Conservation (phyloP, 73 alveolate species). For the Tetrahymena elliotti region DNA sequence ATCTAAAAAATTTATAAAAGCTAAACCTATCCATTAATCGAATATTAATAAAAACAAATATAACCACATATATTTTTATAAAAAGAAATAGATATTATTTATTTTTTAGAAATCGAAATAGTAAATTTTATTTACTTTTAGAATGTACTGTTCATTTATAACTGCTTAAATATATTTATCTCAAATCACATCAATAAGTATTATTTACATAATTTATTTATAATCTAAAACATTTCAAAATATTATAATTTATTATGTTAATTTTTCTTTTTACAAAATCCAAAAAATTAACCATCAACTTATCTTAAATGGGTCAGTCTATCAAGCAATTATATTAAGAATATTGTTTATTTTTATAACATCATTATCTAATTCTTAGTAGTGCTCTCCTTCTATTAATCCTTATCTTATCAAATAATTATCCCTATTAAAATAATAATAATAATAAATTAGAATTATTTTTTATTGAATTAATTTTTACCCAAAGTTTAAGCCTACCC, state of each 20-base stretch:
- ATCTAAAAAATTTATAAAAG: neutral
- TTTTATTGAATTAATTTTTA: neutral
- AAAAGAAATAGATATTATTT: neutral
- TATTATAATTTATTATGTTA: too few relatives aligned
- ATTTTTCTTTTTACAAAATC: too few relatives aligned
- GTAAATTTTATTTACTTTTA: neutral
- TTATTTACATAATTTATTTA: too few relatives aligned
- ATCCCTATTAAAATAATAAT: neutral
- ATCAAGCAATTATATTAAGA: neutral
- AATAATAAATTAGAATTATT: neutral
- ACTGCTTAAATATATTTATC: too few relatives aligned
- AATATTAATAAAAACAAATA: neutral
- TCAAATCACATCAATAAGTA: too few relatives aligned
- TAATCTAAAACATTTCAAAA: too few relatives aligned
- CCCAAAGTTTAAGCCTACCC: neutral
- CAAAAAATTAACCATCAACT: too few relatives aligned
- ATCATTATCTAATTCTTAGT: neutral
- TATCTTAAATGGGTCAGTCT: too few relatives aligned
- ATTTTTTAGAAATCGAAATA: neutral
- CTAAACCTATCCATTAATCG: neutral
- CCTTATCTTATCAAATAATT: neutral
- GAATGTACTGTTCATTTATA: too few relatives aligned
- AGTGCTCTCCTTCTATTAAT: neutral
- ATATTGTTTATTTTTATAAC: neutral
- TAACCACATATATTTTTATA: neutral